Evolutionary conservation across 2,329 filamentous ascomycete species (phyloP).

Genomic region (Sclerotinia glacialis): DNA sequence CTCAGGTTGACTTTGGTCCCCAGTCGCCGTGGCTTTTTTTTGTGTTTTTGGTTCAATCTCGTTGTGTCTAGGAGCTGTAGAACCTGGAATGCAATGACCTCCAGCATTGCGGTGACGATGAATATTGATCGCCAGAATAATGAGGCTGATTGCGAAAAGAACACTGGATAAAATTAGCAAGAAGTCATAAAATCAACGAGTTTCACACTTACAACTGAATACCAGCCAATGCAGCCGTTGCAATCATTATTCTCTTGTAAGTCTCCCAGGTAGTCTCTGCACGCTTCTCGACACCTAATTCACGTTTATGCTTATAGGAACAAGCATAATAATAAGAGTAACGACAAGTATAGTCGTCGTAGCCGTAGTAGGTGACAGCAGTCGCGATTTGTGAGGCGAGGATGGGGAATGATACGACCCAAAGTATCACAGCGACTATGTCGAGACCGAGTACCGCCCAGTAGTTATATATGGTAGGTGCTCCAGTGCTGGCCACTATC

Average conservation of each 20-base stretch:
- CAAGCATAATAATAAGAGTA: background rate
- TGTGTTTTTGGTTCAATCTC: background rate
- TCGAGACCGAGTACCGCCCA: constrained; percentile 20
- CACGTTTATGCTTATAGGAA: constrained; percentile 17
- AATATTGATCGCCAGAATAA: background rate
- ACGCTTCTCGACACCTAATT: background rate
- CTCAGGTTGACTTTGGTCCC: background rate
- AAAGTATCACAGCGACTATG: constrained; percentile 6
- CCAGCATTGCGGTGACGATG: constrained; percentile 13
- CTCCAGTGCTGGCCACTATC: background rate
- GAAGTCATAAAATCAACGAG: background rate
- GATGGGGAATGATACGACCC: constrained; percentile 4
- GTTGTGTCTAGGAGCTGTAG: background rate
- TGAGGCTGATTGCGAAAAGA: background rate
- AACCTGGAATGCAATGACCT: constrained; percentile 7
- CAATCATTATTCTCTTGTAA: constrained; percentile 14
- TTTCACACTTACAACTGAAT: constrained; percentile 12
- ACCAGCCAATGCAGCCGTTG: constrained; percentile 1
- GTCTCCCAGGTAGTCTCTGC: constrained; percentile 7
- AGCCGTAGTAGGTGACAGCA: background rate
- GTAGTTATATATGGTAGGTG: constrained; percentile 14
- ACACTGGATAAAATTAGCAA: constrained; percentile 11
- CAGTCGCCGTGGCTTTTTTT: background rate
- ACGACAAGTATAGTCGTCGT: background rate
- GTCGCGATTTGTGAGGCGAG: constrained; percentile 10